Percentiles rank a stretch among this genome's conserved stretches.
These are phyloP conservation scores for Nissolia schottii DNA, from an alignment of 306 rosid genomes.

Conservation along the genomic window DNA sequence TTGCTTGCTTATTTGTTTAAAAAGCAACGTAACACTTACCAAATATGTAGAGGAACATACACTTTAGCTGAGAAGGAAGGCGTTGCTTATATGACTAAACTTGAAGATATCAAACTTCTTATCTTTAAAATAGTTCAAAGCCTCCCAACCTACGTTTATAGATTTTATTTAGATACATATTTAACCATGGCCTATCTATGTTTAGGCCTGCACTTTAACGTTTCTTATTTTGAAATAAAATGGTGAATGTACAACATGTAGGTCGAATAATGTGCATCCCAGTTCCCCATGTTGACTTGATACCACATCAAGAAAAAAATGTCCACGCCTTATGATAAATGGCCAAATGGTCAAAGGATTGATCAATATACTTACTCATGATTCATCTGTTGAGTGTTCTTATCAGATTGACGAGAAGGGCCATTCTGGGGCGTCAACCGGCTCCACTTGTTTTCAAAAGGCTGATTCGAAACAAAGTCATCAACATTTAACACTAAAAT, in stretches of 20 bases:
- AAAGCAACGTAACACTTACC: background rate
- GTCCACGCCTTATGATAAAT: background rate
- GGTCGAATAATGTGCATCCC: background rate
- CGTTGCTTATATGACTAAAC: background rate
- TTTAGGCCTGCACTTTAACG: background rate
- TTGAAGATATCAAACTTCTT: background rate
- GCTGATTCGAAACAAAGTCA: conserved; percentile 44
- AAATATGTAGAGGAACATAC: background rate
- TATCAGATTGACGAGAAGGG: conserved; percentile 44
- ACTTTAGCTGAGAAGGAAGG: background rate
- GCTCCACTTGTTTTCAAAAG: conserved; percentile 80
- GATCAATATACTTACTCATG: conserved; percentile 55
- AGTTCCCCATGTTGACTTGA: background rate
- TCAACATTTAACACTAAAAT: conserved; percentile 11
- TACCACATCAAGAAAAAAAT: conserved; percentile 9
- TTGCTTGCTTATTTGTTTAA: background rate
- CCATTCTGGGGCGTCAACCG: conserved; percentile 40
- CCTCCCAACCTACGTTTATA: background rate
- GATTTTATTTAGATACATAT: background rate
- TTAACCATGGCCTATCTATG: background rate
- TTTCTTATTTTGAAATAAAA: background rate
- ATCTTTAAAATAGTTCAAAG: background rate
- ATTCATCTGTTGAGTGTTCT: conserved; percentile 37
- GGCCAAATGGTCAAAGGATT: background rate
- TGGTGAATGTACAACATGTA: background rate